These are phyloP conservation scores for Malassezia vespertilionis DNA, from an alignment of 1,284 basidiomycete genomes.

Conservation along the genomic window DNA sequence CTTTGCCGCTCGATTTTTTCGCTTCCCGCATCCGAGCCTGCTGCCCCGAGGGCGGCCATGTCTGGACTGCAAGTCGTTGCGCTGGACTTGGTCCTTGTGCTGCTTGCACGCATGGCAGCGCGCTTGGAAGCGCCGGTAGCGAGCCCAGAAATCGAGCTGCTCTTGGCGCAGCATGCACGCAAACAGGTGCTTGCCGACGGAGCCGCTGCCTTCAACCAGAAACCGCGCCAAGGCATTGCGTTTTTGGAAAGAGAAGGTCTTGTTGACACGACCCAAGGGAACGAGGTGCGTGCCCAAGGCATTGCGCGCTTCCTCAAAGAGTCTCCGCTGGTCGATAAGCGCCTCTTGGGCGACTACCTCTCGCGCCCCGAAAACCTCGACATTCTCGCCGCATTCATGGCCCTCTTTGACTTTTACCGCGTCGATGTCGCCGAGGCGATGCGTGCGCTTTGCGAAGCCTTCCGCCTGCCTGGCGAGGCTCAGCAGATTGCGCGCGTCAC, in stretches of 20 bases:
- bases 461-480: conserved; percentile 86
- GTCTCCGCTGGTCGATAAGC: conserved; percentile 79
- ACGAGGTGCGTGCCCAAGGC: conserved; percentile 30
- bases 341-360: conserved; percentile 83
- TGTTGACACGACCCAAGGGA: conserved; percentile 52
- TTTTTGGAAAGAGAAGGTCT: conserved; percentile 55
- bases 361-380: conserved; percentile 78
- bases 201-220: conserved; percentile 80
- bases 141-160: conserved; percentile 20
- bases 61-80: conserved; percentile 69
- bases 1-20: conserved; percentile 52
- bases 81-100: conserved; percentile 74
- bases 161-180: conserved; percentile 62
- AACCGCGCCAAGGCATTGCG: conserved; percentile 83
- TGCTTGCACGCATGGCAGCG: conserved; percentile 76
- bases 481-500: conserved; percentile 91
- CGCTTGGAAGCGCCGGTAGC: conserved; percentile 57
- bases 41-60: conserved; percentile 10
- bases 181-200: conserved; percentile 79
- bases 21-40: conserved; percentile 5
- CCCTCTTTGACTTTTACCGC: conserved; percentile 76
- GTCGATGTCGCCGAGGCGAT: conserved; percentile 90
- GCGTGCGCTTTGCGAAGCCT: conserved; percentile 83
- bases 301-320: conserved; percentile 72
- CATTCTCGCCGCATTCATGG: conserved; percentile 75